Percentiles rank a stretch among this genome's conserved stretches.
Conservation (phyloP, 192 early-diverging fungal species). For the Backusella mclennaniae region DNA sequence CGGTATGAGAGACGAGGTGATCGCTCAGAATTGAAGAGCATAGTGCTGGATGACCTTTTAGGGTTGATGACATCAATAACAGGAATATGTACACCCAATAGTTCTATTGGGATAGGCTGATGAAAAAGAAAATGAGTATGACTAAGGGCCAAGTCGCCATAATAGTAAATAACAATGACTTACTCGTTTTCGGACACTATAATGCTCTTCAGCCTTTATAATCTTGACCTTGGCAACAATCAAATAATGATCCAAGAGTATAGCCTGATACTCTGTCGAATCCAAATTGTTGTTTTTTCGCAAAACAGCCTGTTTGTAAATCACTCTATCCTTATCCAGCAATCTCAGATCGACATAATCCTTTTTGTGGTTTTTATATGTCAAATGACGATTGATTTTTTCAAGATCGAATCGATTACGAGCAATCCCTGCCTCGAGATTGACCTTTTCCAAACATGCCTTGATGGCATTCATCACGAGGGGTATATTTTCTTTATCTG, state of each 20-base stretch:
- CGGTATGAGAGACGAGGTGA: background rate
- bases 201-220: background rate
- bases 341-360: constrained; percentile 14
- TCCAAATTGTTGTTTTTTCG: background rate
- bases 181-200: constrained; percentile 12
- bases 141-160: background rate
- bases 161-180: background rate
- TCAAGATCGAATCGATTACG: constrained; percentile 82
- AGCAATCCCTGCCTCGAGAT: constrained; percentile 82
- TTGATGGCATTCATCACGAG: constrained; percentile 66
- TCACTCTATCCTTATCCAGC: background rate
- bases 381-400: constrained; percentile 59
- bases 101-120: constrained; percentile 7
- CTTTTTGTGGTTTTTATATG: constrained; percentile 22
- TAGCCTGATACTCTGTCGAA: constrained; percentile 46
- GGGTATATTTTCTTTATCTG: constrained; percentile 72
- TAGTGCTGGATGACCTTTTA: background rate
- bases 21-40: background rate
- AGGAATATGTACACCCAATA: constrained; percentile 10
- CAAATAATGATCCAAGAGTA: constrained; percentile 84
- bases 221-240: constrained; percentile 11
- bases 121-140: background rate
- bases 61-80: background rate
- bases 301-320: constrained; percentile 13
- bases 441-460: constrained; percentile 74